Percentiles rank a stretch among this genome's conserved stretches.
Conservation (phyloP, 768 basidiomycete species). For the Tricholoma terreum region DNA sequence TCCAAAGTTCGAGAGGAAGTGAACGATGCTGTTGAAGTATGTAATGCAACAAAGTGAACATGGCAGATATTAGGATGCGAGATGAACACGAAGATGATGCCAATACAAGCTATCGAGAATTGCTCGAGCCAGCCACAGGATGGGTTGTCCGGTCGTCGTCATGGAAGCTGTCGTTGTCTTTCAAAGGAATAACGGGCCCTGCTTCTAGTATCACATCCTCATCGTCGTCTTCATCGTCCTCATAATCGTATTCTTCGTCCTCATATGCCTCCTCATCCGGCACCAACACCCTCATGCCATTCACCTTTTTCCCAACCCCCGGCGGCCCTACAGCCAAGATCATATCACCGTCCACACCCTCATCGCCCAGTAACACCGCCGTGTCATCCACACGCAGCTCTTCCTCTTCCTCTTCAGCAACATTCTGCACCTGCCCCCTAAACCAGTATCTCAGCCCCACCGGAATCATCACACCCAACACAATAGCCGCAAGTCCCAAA, state of each 20-base stretch:
- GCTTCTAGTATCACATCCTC: slow-evolving; percentile 74
- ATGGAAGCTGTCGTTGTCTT: slow-evolving; percentile 15
- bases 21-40: neutral
- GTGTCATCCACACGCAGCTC: slow-evolving; percentile 21
- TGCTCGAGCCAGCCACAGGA: slow-evolving; percentile 16
- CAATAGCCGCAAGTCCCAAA: slow-evolving; percentile 78
- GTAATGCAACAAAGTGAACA: neutral
- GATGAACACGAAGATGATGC: slow-evolving; percentile 3
- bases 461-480: slow-evolving; percentile 90
- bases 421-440: slow-evolving; percentile 53
- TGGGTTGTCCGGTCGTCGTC: slow-evolving; percentile 7
- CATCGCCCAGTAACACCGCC: slow-evolving; percentile 16
- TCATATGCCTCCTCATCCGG: slow-evolving; percentile 34
- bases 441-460: slow-evolving; percentile 87
- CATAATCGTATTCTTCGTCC: slow-evolving; percentile 40
- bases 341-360: slow-evolving; percentile 37
- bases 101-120: slow-evolving; percentile 6
- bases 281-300: slow-evolving; percentile 26
- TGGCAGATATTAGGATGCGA: neutral
- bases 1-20: neutral
- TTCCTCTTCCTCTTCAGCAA: slow-evolving; percentile 32
- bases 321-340: slow-evolving; percentile 59
- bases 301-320: slow-evolving; percentile 39
- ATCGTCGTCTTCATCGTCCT: slow-evolving; percentile 49
- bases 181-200: slow-evolving; percentile 50